Evolutionary conservation across 345 rosid genomes (phyloP).

Genomic region (Populus simonii): DNA sequence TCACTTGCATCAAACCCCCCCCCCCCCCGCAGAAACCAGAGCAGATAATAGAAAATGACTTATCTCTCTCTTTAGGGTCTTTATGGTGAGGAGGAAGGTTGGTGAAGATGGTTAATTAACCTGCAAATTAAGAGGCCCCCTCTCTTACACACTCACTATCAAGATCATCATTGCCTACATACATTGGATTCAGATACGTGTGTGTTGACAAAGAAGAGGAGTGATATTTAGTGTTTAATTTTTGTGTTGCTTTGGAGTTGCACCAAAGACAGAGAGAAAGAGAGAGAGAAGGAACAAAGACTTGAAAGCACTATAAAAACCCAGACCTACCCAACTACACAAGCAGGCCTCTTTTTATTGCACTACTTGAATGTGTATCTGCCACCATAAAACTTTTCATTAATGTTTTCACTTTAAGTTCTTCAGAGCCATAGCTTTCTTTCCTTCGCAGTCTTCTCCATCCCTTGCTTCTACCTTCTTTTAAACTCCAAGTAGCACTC

Average conservation of each 20-base stretch:
- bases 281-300: constrained; percentile 15
- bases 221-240: background rate
- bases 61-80: constrained; percentile 3
- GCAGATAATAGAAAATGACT: constrained; percentile 8
- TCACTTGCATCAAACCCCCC: constrained; percentile 25
- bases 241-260: constrained; percentile 16
- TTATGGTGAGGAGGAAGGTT: constrained; percentile 56
- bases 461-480: constrained; percentile 23
- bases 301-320: constrained; percentile 53
- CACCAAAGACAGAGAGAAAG: constrained; percentile 5
- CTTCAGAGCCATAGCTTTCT: constrained; percentile 32
- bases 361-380: constrained; percentile 85
- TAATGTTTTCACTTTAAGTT: constrained; percentile 28
- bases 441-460: constrained; percentile 48
- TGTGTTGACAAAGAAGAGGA: background rate
- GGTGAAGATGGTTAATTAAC: constrained; percentile 47
- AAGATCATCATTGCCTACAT: constrained; percentile 46
- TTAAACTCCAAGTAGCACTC: constrained; percentile 51
- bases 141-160: constrained; percentile 41
- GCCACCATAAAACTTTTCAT: constrained; percentile 55
- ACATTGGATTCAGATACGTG: constrained; percentile 32
- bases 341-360: constrained; percentile 60
- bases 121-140: constrained; percentile 21
- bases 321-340: constrained; percentile 69
- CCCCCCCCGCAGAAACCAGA: constrained; percentile 26